phyloP scores from a whole-genome alignment of 2,329 filamentous ascomycete species.

The Fusarium solani-melongenae region DNA sequence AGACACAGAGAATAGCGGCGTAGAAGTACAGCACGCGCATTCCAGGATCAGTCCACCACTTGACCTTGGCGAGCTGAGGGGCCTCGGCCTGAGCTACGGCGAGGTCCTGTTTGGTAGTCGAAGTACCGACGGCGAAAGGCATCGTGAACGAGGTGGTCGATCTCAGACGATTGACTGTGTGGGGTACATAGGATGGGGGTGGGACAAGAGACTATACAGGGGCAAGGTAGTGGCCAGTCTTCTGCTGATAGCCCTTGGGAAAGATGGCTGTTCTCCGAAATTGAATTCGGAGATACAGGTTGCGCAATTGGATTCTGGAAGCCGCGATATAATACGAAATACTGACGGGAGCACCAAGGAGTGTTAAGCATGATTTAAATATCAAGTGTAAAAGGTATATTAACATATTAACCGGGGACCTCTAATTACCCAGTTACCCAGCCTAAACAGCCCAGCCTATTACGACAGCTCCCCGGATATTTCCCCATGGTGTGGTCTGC shows the following conservation, averaged over 20 bases:
- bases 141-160: slow-evolving; percentile 5
- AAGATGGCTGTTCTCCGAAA: too few relatives aligned
- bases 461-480: not conserved
- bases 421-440: not conserved
- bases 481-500: not conserved
- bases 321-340: too few relatives aligned
- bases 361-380: not conserved
- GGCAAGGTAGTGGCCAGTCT: too few relatives aligned
- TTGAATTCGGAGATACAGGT: too few relatives aligned
- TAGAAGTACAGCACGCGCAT: slow-evolving; percentile 66
- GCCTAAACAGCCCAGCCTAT: not conserved
- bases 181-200: not conserved
- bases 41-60: slow-evolving; percentile 67
- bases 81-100: slow-evolving; percentile 56
- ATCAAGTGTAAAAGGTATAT: not conserved
- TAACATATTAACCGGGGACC: not conserved
- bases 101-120: slow-evolving; percentile 32
- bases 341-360: not conserved
- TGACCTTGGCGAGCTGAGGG: slow-evolving; percentile 64
- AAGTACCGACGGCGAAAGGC: slow-evolving; percentile 19
- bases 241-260: too few relatives aligned
- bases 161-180: not conserved
- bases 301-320: too few relatives aligned
- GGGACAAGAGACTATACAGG: not conserved
- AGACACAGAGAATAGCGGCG: slow-evolving; percentile 65